These are phyloP conservation scores for Melastoma malabathricum DNA, from an alignment of 345 rosid genomes.

Conservation along the genomic window DNA sequence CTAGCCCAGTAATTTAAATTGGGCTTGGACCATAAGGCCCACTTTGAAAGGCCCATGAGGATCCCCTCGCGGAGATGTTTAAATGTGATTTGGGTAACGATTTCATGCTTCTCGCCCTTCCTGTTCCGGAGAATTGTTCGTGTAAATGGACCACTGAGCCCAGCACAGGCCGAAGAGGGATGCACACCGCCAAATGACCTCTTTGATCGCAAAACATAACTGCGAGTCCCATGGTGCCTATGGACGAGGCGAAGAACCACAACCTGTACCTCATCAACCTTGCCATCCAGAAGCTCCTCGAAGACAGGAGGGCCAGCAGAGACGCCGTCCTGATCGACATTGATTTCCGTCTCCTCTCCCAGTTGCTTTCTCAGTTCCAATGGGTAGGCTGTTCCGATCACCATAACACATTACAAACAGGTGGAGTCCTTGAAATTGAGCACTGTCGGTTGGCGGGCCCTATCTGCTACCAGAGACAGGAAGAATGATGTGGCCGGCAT, in stretches of 20 bases:
- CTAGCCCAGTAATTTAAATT: too few species aligned
- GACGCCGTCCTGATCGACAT: constrained; percentile 2
- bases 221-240: neutral
- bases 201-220: neutral
- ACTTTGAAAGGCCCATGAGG: too few species aligned
- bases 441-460: constrained; percentile 1
- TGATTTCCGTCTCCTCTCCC: constrained; percentile 40
- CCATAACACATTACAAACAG: constrained; percentile 10
- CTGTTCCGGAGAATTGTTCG: too few species aligned
- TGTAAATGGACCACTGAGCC: too few species aligned
- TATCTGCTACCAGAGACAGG: neutral
- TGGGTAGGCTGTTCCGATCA: neutral
- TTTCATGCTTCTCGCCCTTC: too few species aligned
- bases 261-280: constrained; percentile 24
- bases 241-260: constrained; percentile 20
- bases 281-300: constrained; percentile 37
- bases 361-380: constrained; percentile 49
- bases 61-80: too few species aligned
- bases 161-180: too few species aligned
- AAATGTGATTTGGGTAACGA: constrained; percentile 10
- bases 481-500: neutral
- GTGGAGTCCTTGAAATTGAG: constrained; percentile 29
- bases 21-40: too few species aligned
- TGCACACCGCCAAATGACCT: too few species aligned
- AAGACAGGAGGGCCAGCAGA: constrained; percentile 17